A percentile compares a stretch with the other conserved stretches of the same genome.
Conservation (phyloP, 1,284 basidiomycete species). For the Fistulinella staudtii region DNA sequence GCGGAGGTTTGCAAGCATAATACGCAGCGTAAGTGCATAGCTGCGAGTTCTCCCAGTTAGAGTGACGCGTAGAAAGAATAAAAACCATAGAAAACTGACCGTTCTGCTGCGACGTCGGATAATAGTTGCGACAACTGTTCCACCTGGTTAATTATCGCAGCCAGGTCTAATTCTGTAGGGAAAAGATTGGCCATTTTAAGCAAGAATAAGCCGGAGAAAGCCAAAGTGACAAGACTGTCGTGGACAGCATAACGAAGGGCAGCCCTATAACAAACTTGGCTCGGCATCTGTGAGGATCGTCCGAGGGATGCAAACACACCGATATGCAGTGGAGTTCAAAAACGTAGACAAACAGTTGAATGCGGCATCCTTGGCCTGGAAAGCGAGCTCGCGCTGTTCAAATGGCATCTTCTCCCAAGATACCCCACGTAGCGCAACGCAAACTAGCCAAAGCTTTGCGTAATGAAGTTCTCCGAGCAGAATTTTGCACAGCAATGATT, state of each 20-base stretch:
- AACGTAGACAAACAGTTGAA: constrained; percentile 80
- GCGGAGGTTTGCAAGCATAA: constrained; percentile 86
- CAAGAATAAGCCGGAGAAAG: constrained; percentile 89
- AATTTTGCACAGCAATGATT: constrained; percentile 79
- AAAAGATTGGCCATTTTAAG: constrained; percentile 90
- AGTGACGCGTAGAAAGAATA: constrained; percentile 2
- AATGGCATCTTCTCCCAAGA: constrained; percentile 94
- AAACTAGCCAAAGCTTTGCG: constrained; percentile 91
- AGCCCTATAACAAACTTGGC: constrained; percentile 43
- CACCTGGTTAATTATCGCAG: constrained; percentile 70
- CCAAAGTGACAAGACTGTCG: constrained; percentile 86
- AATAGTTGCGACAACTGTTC: constrained; percentile 81
- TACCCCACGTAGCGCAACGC: constrained; percentile 85
- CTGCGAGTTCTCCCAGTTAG: constrained; percentile 35
- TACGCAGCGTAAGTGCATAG: constrained; percentile 83
- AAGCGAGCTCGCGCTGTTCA: constrained; percentile 89
- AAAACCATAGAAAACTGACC: constrained; percentile 38
- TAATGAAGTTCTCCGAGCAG: constrained; percentile 86
- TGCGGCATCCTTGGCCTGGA: constrained; percentile 91
- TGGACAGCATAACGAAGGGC: constrained; percentile 88
- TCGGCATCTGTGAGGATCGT: background rate
- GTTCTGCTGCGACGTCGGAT: constrained; percentile 83
- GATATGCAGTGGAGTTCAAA: constrained; percentile 72
- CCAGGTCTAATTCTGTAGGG: constrained; percentile 74
- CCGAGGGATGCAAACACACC: constrained; percentile 40